phyloP scores from a whole-genome alignment of 2,329 filamentous ascomycete genomes.

The Fusarium stilboides region DNA sequence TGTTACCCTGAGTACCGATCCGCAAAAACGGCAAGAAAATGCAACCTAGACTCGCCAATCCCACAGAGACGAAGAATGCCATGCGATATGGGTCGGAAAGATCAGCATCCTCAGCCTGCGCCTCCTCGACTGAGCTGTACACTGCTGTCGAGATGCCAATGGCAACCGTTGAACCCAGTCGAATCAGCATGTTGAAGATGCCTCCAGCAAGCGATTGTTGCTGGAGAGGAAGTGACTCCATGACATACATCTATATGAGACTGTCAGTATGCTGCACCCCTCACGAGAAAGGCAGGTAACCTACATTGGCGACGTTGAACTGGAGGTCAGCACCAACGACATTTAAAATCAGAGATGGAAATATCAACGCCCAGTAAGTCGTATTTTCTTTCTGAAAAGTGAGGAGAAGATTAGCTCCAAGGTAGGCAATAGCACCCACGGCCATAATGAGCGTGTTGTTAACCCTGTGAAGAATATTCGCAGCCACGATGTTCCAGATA shows the following conservation, averaged over 20 bases:
- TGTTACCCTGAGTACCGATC: constrained; percentile 42
- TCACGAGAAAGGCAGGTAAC: constrained; percentile 43
- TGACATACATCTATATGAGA: constrained; percentile 74
- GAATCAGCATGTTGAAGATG: constrained; percentile 77
- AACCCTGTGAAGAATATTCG: constrained; percentile 72
- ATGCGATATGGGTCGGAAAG: constrained; percentile 32
- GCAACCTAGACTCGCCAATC: constrained; percentile 36
- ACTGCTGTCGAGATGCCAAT: constrained; percentile 75
- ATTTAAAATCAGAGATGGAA: constrained; percentile 72
- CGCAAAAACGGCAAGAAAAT: constrained; percentile 37
- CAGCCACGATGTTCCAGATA: constrained; percentile 74
- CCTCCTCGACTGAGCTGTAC: constrained; percentile 62
- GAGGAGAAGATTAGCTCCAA: constrained; percentile 64
- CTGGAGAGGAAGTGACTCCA: constrained; percentile 73
- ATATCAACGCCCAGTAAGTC: constrained; percentile 76
- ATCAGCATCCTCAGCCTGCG: constrained; percentile 36
- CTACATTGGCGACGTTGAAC: constrained; percentile 78
- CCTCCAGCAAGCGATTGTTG: constrained; percentile 77
- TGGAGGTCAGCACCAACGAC: constrained; percentile 79
- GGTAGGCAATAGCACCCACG: constrained; percentile 58
- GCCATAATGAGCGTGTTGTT: constrained; percentile 75
- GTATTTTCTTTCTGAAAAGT: constrained; percentile 69
- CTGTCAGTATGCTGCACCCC: constrained; percentile 8
- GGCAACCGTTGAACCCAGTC: constrained; percentile 71
- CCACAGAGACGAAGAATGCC: constrained; percentile 43